These are phyloP conservation scores for Spongospora subterranea DNA, from an alignment of 208 protist genomes.

Conservation along the genomic window DNA sequence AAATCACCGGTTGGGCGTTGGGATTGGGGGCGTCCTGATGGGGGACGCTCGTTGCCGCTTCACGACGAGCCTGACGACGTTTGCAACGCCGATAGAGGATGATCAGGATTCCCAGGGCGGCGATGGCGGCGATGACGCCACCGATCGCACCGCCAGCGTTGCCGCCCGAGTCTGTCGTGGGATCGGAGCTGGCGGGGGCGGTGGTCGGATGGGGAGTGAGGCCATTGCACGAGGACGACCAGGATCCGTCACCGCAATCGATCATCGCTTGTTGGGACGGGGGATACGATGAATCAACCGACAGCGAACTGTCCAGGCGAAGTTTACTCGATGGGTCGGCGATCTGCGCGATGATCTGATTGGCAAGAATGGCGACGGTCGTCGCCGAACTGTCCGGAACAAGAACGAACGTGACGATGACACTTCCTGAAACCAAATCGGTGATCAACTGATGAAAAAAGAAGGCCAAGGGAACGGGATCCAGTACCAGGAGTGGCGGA, in stretches of 20 bases:
- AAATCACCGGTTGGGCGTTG: no score
- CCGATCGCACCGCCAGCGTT: neutral
- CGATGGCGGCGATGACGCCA: neutral
- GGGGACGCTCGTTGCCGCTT: neutral
- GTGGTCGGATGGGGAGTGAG: neutral
- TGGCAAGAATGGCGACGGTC: neutral
- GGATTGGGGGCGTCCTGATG: neutral
- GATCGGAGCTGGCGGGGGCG: neutral
- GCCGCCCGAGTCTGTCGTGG: neutral
- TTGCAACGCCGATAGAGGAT: neutral
- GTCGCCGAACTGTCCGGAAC: neutral
- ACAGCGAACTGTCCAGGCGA: neutral
- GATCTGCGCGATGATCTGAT: neutral
- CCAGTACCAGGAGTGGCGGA: neutral
- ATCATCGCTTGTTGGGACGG: neutral
- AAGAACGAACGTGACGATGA: neutral
- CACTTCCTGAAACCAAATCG: neutral
- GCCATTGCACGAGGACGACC: neutral
- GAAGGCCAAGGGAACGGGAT: neutral
- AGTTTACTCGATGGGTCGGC: neutral
- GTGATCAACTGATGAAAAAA: neutral
- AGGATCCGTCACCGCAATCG: neutral
- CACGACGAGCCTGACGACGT: neutral
- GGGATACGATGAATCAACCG: neutral
- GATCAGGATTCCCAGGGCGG: conserved; percentile 3